Base-by-base conservation (phyloP, 2,329 filamentous ascomycete genomes). In the Endoconidiophora laricicola region DNA sequence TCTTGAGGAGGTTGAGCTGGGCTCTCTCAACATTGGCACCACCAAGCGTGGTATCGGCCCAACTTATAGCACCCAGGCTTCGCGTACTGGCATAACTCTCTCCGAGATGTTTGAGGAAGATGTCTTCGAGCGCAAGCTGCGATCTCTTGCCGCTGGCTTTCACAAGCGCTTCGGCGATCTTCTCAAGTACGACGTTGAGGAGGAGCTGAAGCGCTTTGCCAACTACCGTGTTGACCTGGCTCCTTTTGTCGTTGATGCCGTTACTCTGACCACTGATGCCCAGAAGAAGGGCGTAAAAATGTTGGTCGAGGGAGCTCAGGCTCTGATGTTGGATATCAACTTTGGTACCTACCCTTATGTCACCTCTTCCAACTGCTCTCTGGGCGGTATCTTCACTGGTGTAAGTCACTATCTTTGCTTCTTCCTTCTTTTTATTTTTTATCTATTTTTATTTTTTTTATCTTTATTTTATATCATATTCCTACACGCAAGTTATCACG, bases 101-200 rank as follows among this genome's bases (percentile, higher is more conserved):
- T 69, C 69, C 53, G 81, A 86, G 50, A 69, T 86, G 55, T 85
- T 86, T 60, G 68, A 83, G 60, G 71, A 76, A 60, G 67, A 73
- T 39, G 60, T 71, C 6, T 86, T 87, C 57, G 81, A 85, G 64
- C 60, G 63, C 39, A 83, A 82, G 62, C 65, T 87, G 41, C 70
- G 79, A 39, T 65, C 68, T 22, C 65, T 87, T 44, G 79, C 73
- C 6, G 57, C 63, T 4, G 77, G 74, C n/a, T 83, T 74, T 65
- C 71, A 77, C 66, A 79, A 81, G 66, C 69, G 80, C 47, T 86
- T 78, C 57, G 81, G 82, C 6, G 74, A 81, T 56, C 63, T 83
- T 23, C 64, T 82, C 49, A 61, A 76, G 55, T 76, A 77, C 60
- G 78, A 86, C 54, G 71, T 80, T 5, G 80, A 87, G 56, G 77